Base-by-base conservation (phyloP, 179 eudicot species). In the Patellifolia procumbens region DNA sequence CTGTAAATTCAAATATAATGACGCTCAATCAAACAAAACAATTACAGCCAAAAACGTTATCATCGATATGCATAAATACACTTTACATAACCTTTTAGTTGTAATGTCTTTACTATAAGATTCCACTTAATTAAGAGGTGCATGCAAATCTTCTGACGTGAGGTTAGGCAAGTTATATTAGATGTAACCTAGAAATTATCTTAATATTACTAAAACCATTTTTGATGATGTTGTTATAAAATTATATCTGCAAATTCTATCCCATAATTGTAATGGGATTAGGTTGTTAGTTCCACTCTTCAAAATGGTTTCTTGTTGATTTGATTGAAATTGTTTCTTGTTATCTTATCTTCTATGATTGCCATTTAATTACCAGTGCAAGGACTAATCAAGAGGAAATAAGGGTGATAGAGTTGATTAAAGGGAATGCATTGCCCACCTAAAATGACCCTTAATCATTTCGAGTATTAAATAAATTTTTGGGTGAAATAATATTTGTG, bases 51-150 rank as follows among this genome's bases (percentile, higher is more conserved):
- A 71, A 71, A 71, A 42, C 32, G 10, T 43, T 67, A 43, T 67
- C 71, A 67, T 42, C 6, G 43, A 42, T 65, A n/a, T 22, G 70
- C 49, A 37, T 65, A 17, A 37, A 13, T 26, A 65, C 5, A 52
- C 75, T 72, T 72, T 72, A 55, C 42, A 42, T 43, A 67, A n/a
- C 68, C 68, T 64, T 39, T 67, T 43, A 43, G 53, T 43, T 67
- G 70, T 67, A 39, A 67, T 67, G 70, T 43, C 67, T 67, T 67
- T 43, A 67, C 52, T 24, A n/a, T n/a, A 22, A 49, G 72, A 49
- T 75, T 65, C 69, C 52, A 74, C 70, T 19, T 60, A 56, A 60
- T 17, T 29, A 53, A 13, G 37, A 29, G 53, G 72, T 68, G n/a
- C 34, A 48, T 68, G 12, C 72, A 45, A 69, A 69, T 66, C 10